Base-by-base conservation (phyloP, 2,329 filamentous ascomycete species). In the Leptographium flavum region DNA sequence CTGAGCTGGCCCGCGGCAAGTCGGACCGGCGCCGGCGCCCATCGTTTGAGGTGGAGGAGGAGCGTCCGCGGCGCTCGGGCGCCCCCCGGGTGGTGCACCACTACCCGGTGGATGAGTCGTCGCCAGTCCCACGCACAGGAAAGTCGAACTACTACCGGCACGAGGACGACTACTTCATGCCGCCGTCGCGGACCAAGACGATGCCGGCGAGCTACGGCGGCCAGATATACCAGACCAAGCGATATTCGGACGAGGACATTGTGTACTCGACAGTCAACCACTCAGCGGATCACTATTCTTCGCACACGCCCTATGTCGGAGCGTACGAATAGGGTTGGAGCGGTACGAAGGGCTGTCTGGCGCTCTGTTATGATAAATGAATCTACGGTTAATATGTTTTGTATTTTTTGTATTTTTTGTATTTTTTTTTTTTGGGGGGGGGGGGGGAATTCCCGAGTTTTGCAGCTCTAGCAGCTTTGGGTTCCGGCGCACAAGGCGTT, bases 191-290 rank as follows among this genome's bases (percentile, higher is more conserved):
- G 44, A 44, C 54, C 35, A 54, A 51, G 37, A 46, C 47, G 9
- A n/a, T 19, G 27, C 27, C 27, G 13, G 27, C 5, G 8, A 11
- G 27, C 2, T 53, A 50, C 19, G 31, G 39, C 5, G 53, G 53
- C 6, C 49, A 50, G 8, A 39, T 55, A 14, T 48, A 48, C 28
- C 45, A 50, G 22, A 35, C 46, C 19, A 57, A 53, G 40, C 49
- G 46, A 4, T 55, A 47, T 36, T 52, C 48, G 1, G n/a, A 44
- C 3, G 48, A 53, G 8, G 54, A 56, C 22, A 33, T 56, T 13
- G 17, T 39, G 5, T 54, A 51, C 38, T 48, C 52, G 1, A 43
- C 25, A 4, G 40, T 52, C 11, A 39, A 40, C 17, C 51, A 46
- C 32, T 50, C 51, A 3, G 39, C 40, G 35, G 35, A 48, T 11